Evolutionary conservation across 179 eudicot species (phyloP), one percentile per base, ranked within the genome.

Genomic region (Nepenthes alata): DNA sequence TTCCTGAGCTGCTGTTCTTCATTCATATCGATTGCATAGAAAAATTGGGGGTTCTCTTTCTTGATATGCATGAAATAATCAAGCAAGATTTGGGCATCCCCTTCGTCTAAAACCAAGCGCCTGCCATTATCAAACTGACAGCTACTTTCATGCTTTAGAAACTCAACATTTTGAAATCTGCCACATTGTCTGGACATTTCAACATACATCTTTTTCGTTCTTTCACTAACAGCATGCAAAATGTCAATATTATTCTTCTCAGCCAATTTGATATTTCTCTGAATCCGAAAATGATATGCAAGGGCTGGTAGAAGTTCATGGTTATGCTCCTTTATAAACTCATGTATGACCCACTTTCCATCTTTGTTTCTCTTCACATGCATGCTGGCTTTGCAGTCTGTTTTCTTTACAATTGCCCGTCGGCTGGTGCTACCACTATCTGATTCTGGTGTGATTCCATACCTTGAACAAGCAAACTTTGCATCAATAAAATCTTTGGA

Each of bases 391-490:
- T 81, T 84, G 76, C 89, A 84, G 70, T 81, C 85, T 9, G 86
- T 84, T 59, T 72, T 72, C 77, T 77, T 84, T 34, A 77, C 82
- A 79, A 75, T 62, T 25, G 76, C 69, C 0, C 86, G 80, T 11
- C 86, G 82, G 37, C 83, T 75, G 55, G 74, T 72, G 67, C 77
- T 76, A 65, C 35, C 47, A 37, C 55, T 65, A 13, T 65, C 69
- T 16, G 58, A 65, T 15, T 65, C 61, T 37, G 52, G 49, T 58
- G 76, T 93, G 44, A 89, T 83, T n/a, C 98, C 98, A 74, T 93
- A 93, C 66, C 89, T 86, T 45, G 98, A 93, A 74, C 98, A 93
- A 57, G 96, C 98, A 80, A 86, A 93, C 66, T 89, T 89, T 16
- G 95, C 98, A 61, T 89, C 98, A 54, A 93, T 93, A 69, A 93